Percentiles rank a stretch among this genome's conserved stretches.
Conservation (phyloP, 352 stramenopile species). For the Globisporangium cylindrosporum region DNA sequence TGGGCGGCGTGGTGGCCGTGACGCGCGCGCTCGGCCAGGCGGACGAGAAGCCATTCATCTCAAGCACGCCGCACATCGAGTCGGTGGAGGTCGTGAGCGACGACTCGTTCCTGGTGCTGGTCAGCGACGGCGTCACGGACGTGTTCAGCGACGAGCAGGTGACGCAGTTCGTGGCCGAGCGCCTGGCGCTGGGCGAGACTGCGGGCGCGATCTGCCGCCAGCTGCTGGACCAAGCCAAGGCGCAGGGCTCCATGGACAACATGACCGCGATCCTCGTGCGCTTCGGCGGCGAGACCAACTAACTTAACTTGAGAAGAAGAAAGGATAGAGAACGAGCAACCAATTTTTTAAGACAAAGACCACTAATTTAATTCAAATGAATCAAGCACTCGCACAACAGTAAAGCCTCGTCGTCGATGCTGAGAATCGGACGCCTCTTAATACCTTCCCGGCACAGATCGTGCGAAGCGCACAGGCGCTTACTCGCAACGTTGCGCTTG, state of each 20-base stretch:
- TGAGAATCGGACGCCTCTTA: background rate
- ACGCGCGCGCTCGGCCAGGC: slow-evolving; percentile 74
- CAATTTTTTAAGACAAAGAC: background rate
- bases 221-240: slow-evolving; percentile 67
- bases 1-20: slow-evolving; percentile 67
- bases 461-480: background rate
- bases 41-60: slow-evolving; percentile 83
- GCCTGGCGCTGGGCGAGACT: slow-evolving; percentile 43
- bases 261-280: slow-evolving; percentile 79
- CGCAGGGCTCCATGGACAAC: slow-evolving; percentile 73
- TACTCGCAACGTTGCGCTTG: slow-evolving; percentile 6
- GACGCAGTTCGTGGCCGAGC: slow-evolving; percentile 52
- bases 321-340: background rate
- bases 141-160: slow-evolving; percentile 73
- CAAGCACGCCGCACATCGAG: slow-evolving; percentile 52
- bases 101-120: slow-evolving; percentile 70
- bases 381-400: background rate
- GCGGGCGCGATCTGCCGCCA: slow-evolving; percentile 57
- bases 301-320: background rate
- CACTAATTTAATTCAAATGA: slow-evolving; percentile 7
- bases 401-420: background rate
- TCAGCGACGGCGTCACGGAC: slow-evolving; percentile 76
- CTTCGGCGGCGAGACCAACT: slow-evolving; percentile 36
- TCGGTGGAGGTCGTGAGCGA: slow-evolving; percentile 49
- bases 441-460: background rate